Evolutionary conservation across 2,329 filamentous ascomycete genomes (phyloP).

Genomic region (Hymenotorrendiella dingleyae): DNA sequence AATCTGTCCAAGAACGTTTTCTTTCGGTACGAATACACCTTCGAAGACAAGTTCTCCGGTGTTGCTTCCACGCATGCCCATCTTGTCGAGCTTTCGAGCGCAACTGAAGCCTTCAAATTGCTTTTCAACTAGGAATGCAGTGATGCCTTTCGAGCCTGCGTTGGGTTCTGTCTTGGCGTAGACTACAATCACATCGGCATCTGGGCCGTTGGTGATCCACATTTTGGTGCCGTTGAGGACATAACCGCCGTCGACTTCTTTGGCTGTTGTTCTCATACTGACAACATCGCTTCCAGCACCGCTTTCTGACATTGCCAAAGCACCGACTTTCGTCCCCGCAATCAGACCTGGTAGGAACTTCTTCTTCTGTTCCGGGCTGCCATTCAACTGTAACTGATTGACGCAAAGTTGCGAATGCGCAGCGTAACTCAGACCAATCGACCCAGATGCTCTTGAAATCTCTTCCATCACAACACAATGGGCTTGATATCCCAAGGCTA

Average conservation of each 20-base stretch:
- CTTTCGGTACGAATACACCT: slow-evolving; percentile 77
- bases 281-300: slow-evolving; percentile 90
- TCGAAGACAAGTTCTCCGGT: slow-evolving; percentile 93
- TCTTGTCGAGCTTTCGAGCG: slow-evolving; percentile 89
- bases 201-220: slow-evolving; percentile 99
- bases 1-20: slow-evolving; percentile 73
- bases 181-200: slow-evolving; percentile 89
- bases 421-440: slow-evolving; percentile 85
- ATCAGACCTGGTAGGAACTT: slow-evolving; percentile 77
- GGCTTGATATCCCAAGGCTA: slow-evolving; percentile 92
- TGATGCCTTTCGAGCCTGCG: slow-evolving; percentile 82
- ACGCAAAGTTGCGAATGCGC: slow-evolving; percentile 95
- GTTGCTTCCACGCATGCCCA: slow-evolving; percentile 96
- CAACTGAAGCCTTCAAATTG: slow-evolving; percentile 71
- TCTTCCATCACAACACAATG: slow-evolving; percentile 96
- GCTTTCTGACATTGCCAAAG: slow-evolving; percentile 91
- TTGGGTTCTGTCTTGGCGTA: slow-evolving; percentile 90
- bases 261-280: slow-evolving; percentile 85
- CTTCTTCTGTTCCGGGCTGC: slow-evolving; percentile 69
- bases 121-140: slow-evolving; percentile 81
- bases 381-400: slow-evolving; percentile 93
- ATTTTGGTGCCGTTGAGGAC: slow-evolving; percentile 73
- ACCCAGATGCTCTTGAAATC: slow-evolving; percentile 77
- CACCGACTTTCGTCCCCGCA: slow-evolving; percentile 74
- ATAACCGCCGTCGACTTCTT: slow-evolving; percentile 76